Evolutionary conservation across 148 eudicot genomes (phyloP), one percentile per base, ranked within the genome.

Genomic region (Salicornia ramosissima): DNA sequence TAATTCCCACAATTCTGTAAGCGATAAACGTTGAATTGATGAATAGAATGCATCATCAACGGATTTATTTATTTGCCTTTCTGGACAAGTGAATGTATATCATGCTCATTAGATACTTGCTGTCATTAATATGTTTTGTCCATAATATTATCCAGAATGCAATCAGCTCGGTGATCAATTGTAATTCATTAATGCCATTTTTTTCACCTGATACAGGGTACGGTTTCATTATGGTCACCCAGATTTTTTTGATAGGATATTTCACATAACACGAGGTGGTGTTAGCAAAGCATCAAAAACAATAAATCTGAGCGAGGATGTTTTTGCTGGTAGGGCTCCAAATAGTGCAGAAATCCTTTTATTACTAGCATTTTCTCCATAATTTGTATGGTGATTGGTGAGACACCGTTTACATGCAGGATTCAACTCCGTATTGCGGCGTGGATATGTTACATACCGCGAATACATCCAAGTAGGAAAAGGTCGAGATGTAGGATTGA

Each of bases 401-500:
- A 65, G 66, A 39, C 59, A 74, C 68, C 70, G 55, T 53, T 63
- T 30, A 39, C 66, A 26, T 71, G 53, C 51, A 94, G 99, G 99
- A 53, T 91, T 80, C 70, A 94, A 94, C 74, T 84, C 96, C 61
- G 86, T 86, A 71, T 69, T 94, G 55, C 68, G 99, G 68, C 86
- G 87, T 65, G 99, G 99, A 79, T 70, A 77, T 71, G 70, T 94
- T 34, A 91, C 97, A 52, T 87, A 87, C 78, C 93, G 82, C 31
- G 98, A 94, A 82, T 94, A 94, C 72, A 91, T 94, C 83, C 99
- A 94, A 87, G 96, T 89, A 71, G 99, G 99, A 25, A 94, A 94
- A 86, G 99, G 99, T 59, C 96, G 99, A 69, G 99, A 94, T 76
- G 99, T 94, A 45, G 93, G 99, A 69, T 88, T 94, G 6, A 94